Evolutionary conservation across 306 rosid genomes (phyloP), one percentile per base, ranked within the genome.

Genomic region (Purshia tridentata): DNA sequence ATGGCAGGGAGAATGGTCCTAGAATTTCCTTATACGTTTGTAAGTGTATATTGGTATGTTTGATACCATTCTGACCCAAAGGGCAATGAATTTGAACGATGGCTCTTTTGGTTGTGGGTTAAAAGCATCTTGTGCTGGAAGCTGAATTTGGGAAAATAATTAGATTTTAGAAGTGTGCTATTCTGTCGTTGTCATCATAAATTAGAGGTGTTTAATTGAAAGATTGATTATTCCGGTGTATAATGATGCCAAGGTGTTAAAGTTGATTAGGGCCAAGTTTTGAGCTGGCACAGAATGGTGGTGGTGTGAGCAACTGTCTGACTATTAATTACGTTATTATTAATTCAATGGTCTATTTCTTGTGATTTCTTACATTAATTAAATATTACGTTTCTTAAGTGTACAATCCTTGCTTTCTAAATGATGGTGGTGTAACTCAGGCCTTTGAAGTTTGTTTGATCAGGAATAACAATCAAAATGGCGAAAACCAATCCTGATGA

Each of bases 401-500:
- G 10, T 18, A 0, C 0, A 11, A 51, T 29, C 19, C 49, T 39
- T 47, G 20, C 60, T 62, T 49, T 45, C 40, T 8, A 4, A 52
- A 29, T 37, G 13, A 22, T 42, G 9, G 12, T 42, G 18, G 48
- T 44, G 48, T 35, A 13, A 73, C 50, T 50, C 9, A 11, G 35
- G 78, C 52, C 65, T 78, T 66, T 29, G 44, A 50, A 13, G 10
- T 65, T 47, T 78, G 41, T 65, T 9, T 65, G 50, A 20, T n/a
- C 48, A 65, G 77, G 73, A 56, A 11, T 39, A 47, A 23, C 22
- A 20, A 16, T 18, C 9, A 10, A 65, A 46, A 91, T 91, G 97
- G 75, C 59, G 41, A 76, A 78, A 64, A 73, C 89, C 42, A 48
- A 72, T 61, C 85, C 87, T 37, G 89, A 90, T 74, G 89, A 86